Percentiles rank a stretch among this genome's conserved stretches.
Conservation (phyloP, 768 basidiomycete genomes). For the Cytidiella melzeri region DNA sequence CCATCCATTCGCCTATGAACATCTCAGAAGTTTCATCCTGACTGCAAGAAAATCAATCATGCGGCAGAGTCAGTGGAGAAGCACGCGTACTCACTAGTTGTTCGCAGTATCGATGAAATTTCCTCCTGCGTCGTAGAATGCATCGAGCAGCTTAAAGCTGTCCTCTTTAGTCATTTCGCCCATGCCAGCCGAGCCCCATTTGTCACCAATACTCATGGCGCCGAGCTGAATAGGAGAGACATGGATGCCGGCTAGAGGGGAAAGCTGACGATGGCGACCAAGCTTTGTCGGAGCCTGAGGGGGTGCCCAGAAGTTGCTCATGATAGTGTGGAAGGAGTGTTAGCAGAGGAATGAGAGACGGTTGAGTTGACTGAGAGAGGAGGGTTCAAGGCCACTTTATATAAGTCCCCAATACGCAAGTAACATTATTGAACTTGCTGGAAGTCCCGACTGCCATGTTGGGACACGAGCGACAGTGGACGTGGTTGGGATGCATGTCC, state of each 20-base stretch:
- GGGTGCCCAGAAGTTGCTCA: conserved; percentile 6
- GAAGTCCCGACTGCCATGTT: too few relatives aligned
- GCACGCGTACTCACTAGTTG: conserved; percentile 37
- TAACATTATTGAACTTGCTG: too few relatives aligned
- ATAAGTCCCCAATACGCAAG: too few relatives aligned
- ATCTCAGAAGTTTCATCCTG: conserved; percentile 28
- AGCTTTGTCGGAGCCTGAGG: conserved; percentile 16
- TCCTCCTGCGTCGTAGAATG: conserved; percentile 9
- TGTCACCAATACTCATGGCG: conserved; percentile 39
- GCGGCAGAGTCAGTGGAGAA: too few relatives aligned
- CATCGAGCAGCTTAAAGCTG: conserved; percentile 37
- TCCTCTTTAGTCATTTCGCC: conserved; percentile 36
- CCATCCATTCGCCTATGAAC: conserved; percentile 36
- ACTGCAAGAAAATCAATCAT: conserved; percentile 13
- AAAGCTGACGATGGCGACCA: conserved; percentile 29
- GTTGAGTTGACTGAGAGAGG: too few relatives aligned
- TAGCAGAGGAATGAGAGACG: too few relatives aligned
- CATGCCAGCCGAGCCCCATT: conserved; percentile 27
- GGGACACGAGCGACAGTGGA: too few relatives aligned
- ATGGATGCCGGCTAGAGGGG: conserved; percentile 32
- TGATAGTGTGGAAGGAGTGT: too few relatives aligned
- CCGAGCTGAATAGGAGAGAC: conserved; percentile 43
- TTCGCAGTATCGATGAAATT: conserved; percentile 31
- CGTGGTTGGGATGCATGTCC: too few relatives aligned
- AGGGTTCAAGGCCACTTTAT: too few relatives aligned